Percentiles rank a stretch among this genome's conserved stretches.
Conservation (phyloP, 345 rosid genomes). For the Salix brachista region DNA sequence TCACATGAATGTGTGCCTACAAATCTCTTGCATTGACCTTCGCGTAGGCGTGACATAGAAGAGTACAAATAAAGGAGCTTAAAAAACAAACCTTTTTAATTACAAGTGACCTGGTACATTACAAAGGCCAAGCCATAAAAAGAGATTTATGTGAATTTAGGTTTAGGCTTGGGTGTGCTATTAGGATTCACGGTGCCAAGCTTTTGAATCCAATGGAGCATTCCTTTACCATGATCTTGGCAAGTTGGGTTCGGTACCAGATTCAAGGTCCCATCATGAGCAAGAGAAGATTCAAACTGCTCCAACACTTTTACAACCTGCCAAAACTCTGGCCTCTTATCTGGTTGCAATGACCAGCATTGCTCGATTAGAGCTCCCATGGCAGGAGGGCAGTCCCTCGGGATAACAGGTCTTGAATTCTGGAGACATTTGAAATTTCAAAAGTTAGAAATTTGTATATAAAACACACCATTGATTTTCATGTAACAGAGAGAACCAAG, state of each 20-base stretch:
- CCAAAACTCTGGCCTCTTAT: conserved; percentile 92
- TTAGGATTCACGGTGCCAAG: conserved; percentile 57
- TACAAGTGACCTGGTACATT: conserved; percentile 37
- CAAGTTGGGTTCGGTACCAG: conserved; percentile 37
- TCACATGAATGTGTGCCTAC: conserved; percentile 8
- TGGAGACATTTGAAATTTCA: conserved; percentile 23
- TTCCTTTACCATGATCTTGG: conserved; percentile 78
- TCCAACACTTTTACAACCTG: conserved; percentile 88
- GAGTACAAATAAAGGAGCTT: conserved; percentile 24
- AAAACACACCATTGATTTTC: neutral
- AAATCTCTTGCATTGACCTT: conserved; percentile 9
- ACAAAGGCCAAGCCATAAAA: conserved; percentile 31
- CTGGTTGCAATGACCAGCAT: conserved; percentile 86
- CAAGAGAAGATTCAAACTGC: conserved; percentile 61
- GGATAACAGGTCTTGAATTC: conserved; percentile 82
- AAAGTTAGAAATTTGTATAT: neutral
- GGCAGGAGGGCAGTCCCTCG: conserved; percentile 62
- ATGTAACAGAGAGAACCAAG: neutral
- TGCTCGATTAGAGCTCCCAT: conserved; percentile 85
- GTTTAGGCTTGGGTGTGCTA: conserved; percentile 47
- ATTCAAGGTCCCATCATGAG: conserved; percentile 63
- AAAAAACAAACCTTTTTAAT: conserved; percentile 34
- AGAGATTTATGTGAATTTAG: conserved; percentile 51
- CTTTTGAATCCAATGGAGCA: conserved; percentile 82
- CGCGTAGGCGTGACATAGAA: conserved; percentile 15